These are phyloP conservation scores for Ganoderma resinaceum DNA, from an alignment of 1,284 basidiomycete species.

Conservation along the genomic window DNA sequence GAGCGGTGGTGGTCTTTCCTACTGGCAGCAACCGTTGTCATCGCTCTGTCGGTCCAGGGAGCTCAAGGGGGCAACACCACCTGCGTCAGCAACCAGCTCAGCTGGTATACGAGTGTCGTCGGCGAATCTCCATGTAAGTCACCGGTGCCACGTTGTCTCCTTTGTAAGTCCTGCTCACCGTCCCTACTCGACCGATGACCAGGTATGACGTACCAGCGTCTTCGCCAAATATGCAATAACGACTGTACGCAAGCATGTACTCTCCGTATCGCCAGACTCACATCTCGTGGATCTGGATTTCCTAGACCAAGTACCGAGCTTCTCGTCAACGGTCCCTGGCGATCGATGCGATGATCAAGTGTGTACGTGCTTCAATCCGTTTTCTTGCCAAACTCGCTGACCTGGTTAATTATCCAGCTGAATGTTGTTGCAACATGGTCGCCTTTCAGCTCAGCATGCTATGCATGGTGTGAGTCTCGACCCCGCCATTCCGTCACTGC, in stretches of 20 bases:
- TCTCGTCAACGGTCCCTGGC: slow-evolving; percentile 13
- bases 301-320: slow-evolving; percentile 20
- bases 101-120: slow-evolving; percentile 29
- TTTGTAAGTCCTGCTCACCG: too few relatives aligned
- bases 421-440: slow-evolving; percentile 25
- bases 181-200: neutral
- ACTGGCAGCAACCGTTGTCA: neutral
- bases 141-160: too few relatives aligned
- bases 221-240: slow-evolving; percentile 22
- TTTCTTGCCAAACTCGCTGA: neutral
- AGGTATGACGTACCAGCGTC: slow-evolving; percentile 22
- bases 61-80: slow-evolving; percentile 24
- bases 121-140: slow-evolving; percentile 7
- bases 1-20: neutral
- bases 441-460: slow-evolving; percentile 27
- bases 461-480: slow-evolving; percentile 22
- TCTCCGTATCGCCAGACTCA: neutral
- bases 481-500: neutral
- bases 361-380: neutral
- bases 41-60: neutral
- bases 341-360: slow-evolving; percentile 24
- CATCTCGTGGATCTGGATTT: neutral
- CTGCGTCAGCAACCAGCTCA: slow-evolving; percentile 26
- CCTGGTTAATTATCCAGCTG: neutral
- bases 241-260: slow-evolving; percentile 9